Percentiles rank a stretch among this genome's conserved stretches.
These are phyloP conservation scores for Mycena kentingensis DNA, from an alignment of 768 basidiomycete genomes.

Conservation along the genomic window DNA sequence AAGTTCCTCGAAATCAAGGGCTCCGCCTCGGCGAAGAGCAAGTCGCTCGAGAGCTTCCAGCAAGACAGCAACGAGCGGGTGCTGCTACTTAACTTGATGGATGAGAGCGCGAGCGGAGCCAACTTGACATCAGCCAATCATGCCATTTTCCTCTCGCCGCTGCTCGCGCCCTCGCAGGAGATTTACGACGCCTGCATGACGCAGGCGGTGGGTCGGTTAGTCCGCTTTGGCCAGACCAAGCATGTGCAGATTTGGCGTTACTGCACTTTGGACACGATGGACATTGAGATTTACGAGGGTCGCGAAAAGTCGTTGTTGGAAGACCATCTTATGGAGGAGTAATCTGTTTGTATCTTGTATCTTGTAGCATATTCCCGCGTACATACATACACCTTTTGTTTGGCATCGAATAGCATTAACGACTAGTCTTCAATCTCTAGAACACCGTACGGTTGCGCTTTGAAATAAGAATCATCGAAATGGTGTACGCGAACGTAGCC, in stretches of 20 bases:
- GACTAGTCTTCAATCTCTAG: slow-evolving; percentile 62
- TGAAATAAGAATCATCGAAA: slow-evolving; percentile 95
- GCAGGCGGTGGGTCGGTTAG: slow-evolving; percentile 81
- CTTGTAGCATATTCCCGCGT: neutral
- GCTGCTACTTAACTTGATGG: slow-evolving; percentile 87
- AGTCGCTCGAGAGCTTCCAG: slow-evolving; percentile 85
- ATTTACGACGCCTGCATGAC: slow-evolving; percentile 84
- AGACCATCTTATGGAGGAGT: neutral
- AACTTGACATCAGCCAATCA: slow-evolving; percentile 94
- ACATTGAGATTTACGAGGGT: slow-evolving; percentile 78
- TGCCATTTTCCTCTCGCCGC: slow-evolving; percentile 91
- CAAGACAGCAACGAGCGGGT: slow-evolving; percentile 75
- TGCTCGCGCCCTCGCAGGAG: slow-evolving; percentile 79
- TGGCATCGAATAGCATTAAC: neutral
- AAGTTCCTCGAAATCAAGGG: slow-evolving; percentile 82
- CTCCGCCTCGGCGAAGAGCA: slow-evolving; percentile 73
- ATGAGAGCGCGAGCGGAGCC: slow-evolving; percentile 92
- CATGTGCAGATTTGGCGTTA: slow-evolving; percentile 83
- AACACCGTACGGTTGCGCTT: slow-evolving; percentile 88
- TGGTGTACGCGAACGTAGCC: slow-evolving; percentile 91
- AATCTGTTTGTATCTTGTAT: neutral
- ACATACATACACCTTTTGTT: too few relatives aligned
- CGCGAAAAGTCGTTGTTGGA: slow-evolving; percentile 28
- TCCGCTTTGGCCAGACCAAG: slow-evolving; percentile 81
- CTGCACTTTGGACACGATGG: slow-evolving; percentile 85